Evolutionary conservation across 2,329 filamentous ascomycete genomes (phyloP).

Genomic region (Falciphora oryzae): DNA sequence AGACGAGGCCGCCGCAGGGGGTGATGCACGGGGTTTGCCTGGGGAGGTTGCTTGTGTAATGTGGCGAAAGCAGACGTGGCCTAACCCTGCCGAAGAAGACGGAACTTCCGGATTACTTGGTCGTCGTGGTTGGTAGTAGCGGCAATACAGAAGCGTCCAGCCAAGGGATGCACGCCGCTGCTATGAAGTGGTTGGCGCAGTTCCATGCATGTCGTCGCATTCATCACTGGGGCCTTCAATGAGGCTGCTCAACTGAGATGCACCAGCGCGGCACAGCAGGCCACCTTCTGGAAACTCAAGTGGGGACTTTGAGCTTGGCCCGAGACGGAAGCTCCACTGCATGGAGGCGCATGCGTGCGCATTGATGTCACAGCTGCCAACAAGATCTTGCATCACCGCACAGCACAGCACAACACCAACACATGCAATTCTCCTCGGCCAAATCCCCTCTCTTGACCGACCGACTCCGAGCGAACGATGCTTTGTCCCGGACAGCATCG

Average conservation of each 20-base stretch:
- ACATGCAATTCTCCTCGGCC: neutral
- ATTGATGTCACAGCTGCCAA: neutral
- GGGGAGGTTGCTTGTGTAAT: neutral
- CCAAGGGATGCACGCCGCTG: neutral
- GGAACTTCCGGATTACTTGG: neutral
- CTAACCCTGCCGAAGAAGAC: too few species aligned
- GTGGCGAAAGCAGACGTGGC: neutral
- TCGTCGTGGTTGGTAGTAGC: neutral
- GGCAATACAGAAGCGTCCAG: neutral
- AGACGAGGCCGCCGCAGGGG: neutral
- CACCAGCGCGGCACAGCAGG: neutral
- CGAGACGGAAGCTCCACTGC: neutral
- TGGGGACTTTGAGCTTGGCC: neutral
- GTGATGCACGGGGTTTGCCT: neutral
- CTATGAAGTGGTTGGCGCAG: neutral
- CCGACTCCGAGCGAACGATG: neutral
- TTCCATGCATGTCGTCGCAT: neutral
- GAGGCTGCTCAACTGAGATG: neutral
- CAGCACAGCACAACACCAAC: neutral
- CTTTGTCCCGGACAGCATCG: conserved; percentile 7
- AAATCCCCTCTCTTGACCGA: too few species aligned
- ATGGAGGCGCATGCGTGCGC: neutral
- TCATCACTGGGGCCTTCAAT: neutral
- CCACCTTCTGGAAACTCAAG: too few species aligned
- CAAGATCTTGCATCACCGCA: neutral